Evolutionary conservation across 495 filamentous ascomycete genomes (phyloP).

Genomic region (Copromyces sp.): DNA sequence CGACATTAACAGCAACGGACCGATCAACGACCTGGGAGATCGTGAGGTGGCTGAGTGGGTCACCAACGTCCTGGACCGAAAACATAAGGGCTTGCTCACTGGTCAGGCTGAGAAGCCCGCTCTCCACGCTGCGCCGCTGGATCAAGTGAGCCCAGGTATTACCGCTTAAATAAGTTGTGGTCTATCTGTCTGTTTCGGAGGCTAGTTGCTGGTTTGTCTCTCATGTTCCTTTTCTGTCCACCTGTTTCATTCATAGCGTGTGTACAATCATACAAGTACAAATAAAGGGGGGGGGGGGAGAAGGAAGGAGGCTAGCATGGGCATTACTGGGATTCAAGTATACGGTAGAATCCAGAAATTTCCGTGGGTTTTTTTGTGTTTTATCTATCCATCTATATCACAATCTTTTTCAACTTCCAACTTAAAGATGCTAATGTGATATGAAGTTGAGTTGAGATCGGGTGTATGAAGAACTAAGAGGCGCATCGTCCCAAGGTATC

Average conservation of each 20-base stretch:
- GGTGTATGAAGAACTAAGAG: neutral
- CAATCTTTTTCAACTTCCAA: neutral
- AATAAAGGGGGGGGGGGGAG: neutral
- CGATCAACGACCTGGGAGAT: constrained; percentile 43
- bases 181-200: neutral
- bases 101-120: constrained; percentile 46
- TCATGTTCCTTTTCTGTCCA: neutral
- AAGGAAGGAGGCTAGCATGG: neutral
- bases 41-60: constrained; percentile 83
- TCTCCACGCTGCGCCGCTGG: constrained; percentile 67
- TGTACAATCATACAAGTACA: neutral
- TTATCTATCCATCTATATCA: neutral
- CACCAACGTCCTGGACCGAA: constrained; percentile 52
- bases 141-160: constrained; percentile 40
- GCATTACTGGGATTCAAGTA: constrained; percentile 1
- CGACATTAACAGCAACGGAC: constrained; percentile 21
- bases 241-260: neutral
- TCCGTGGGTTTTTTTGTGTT: neutral
- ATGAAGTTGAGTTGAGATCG: neutral
- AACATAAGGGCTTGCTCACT: constrained; percentile 37
- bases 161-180: neutral
- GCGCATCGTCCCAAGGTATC: neutral
- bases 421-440: neutral
- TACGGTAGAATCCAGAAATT: neutral
- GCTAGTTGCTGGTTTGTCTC: neutral